Conservation (phyloP, 805 yeast species). For the Saccharomycopsis fibuligera region DNA sequence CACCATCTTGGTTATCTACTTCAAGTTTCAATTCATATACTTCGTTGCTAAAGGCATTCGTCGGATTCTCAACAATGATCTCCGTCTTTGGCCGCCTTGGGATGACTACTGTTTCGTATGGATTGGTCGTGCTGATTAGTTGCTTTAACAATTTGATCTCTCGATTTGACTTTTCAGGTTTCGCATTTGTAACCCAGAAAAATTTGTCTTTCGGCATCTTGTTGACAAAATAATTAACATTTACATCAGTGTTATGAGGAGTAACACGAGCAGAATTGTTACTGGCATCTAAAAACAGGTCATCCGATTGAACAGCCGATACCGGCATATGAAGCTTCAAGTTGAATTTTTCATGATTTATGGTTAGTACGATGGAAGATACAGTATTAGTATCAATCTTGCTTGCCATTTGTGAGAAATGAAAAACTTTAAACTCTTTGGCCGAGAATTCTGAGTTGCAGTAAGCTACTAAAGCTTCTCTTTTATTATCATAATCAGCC, state of each 20-base stretch:
- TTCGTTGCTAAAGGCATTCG: conserved; percentile 31
- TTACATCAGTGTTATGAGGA: conserved; percentile 5
- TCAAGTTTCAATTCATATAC: conserved; percentile 24
- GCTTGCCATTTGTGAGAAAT: conserved; percentile 21
- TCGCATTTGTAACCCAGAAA: conserved; percentile 20
- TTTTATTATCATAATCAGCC: not conserved
- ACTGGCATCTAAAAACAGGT: conserved; percentile 7
- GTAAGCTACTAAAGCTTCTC: conserved; percentile 8
- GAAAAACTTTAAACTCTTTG: conserved; percentile 12
- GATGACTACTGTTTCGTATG: conserved; percentile 27
- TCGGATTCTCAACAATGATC: conserved; percentile 24
- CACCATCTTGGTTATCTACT: conserved; percentile 30
- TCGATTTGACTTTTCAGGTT: conserved; percentile 1
- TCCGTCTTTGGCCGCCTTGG: conserved; percentile 36
- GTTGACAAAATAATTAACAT: conserved; percentile 4
- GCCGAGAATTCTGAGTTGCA: conserved; percentile 15
- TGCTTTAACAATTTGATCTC: conserved; percentile 5
- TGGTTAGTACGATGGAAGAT: conserved; percentile 15
- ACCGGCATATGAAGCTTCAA: conserved; percentile 20
- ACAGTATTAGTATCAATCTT: conserved; percentile 26
- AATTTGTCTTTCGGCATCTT: conserved; percentile 11
- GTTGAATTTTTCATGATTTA: conserved; percentile 10
- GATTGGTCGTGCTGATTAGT: conserved; percentile 22
- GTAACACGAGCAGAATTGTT: conserved; percentile 11
- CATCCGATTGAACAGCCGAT: conserved; percentile 1